Conservation (phyloP, 2,329 filamentous ascomycete species). For the Talaromyces marneffei region DNA sequence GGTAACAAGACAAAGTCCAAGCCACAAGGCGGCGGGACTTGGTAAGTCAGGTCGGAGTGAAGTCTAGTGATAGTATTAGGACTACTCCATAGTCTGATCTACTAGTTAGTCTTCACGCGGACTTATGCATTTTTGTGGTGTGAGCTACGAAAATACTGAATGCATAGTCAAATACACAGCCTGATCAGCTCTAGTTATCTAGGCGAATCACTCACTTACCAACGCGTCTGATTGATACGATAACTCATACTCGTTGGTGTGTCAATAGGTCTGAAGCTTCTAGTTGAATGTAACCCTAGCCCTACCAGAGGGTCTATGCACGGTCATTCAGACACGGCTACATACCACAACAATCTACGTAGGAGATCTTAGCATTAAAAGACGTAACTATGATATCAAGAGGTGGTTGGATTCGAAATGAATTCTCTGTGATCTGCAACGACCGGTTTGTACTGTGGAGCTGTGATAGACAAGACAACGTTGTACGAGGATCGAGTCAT, state of each 20-base stretch:
- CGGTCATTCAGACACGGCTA: not conserved
- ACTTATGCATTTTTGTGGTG: not conserved
- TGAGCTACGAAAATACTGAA: not conserved
- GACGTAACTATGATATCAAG: not conserved
- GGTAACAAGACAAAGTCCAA: not conserved
- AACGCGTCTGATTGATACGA: not conserved
- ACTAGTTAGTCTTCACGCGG: not conserved
- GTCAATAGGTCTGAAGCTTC: not conserved
- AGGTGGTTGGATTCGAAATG: not conserved
- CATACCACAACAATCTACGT: not conserved
- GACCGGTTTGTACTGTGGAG: not conserved
- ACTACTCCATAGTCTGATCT: not conserved
- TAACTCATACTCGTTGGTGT: not conserved
- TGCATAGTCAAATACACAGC: not conserved
- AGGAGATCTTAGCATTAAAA: not conserved
- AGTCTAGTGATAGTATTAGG: not conserved
- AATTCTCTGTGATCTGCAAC: not conserved
- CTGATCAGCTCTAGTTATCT: not conserved
- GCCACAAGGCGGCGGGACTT: conserved; percentile 7
- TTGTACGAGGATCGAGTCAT: not conserved
- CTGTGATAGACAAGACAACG: not conserved
- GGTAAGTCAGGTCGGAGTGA: not conserved
- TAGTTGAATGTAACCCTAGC: conserved; percentile 5
- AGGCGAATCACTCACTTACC: not conserved
- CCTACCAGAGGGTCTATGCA: not conserved